A percentile compares a stretch with the other conserved stretches of the same genome.
These are phyloP conservation scores for Pseudogymnoascus verrucosus DNA, from an alignment of 2,329 filamentous ascomycete species.

Conservation along the genomic window DNA sequence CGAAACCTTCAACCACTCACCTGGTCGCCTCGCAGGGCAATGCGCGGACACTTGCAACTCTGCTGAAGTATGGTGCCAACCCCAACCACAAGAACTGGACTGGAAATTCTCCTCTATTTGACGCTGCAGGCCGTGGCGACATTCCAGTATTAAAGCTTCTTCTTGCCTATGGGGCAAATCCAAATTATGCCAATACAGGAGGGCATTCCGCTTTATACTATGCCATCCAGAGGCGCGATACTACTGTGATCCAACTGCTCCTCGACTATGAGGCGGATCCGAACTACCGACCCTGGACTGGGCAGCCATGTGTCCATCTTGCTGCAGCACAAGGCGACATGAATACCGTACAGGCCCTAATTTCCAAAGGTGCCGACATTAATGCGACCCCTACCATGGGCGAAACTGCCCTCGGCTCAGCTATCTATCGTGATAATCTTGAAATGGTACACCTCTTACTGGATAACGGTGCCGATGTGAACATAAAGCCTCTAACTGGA, in stretches of 20 bases:
- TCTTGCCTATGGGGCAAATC: slow-evolving; percentile 11
- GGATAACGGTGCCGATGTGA: slow-evolving; percentile 10
- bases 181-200: slow-evolving; percentile 3
- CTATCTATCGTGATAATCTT: slow-evolving; percentile 9
- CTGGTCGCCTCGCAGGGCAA: slow-evolving; percentile 12
- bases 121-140: slow-evolving; percentile 11
- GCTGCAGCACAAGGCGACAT: not conserved
- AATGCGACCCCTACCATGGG: not conserved
- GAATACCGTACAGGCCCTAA: not conserved
- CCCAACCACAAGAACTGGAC: not conserved
- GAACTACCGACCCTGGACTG: not conserved
- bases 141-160: slow-evolving; percentile 12
- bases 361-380: not conserved
- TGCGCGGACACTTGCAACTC: not conserved
- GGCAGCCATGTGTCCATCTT: not conserved
- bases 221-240: slow-evolving; percentile 12
- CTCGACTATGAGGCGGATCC: slow-evolving; percentile 13
- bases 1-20: slow-evolving; percentile 12
- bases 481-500: slow-evolving; percentile 10
- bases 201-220: slow-evolving; percentile 12
- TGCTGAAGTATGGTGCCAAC: not conserved
- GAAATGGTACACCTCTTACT: slow-evolving; percentile 11
- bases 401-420: slow-evolving; percentile 9
- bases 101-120: slow-evolving; percentile 7
- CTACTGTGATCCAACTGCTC: slow-evolving; percentile 11